phyloP scores from a whole-genome alignment of 2,329 filamentous ascomycete species.

The Dothiorella sarmentorum region DNA sequence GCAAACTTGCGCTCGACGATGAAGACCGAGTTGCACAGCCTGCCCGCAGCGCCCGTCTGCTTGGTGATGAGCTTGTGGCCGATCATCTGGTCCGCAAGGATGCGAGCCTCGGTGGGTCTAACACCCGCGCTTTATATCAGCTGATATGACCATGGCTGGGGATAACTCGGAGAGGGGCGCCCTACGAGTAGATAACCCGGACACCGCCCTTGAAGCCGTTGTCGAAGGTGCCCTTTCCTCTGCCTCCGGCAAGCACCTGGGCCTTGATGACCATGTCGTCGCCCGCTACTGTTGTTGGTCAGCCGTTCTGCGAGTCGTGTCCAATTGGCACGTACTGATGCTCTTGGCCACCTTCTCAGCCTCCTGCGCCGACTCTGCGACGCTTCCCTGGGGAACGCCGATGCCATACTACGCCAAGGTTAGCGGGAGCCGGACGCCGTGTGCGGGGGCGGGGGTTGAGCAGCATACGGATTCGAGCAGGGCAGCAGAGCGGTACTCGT shows the following conservation, averaged over 20 bases:
- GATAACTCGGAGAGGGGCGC: slow-evolving; percentile 3
- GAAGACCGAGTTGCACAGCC: slow-evolving; percentile 95
- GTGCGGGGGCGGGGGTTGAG: slow-evolving; percentile 20
- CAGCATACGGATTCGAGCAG: slow-evolving; percentile 66
- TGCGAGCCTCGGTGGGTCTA: slow-evolving; percentile 83
- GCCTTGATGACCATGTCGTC: slow-evolving; percentile 99
- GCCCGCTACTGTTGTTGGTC: slow-evolving; percentile 46
- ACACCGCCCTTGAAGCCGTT: slow-evolving; percentile 99
- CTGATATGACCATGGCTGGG: slow-evolving; percentile 14
- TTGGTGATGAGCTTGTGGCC: slow-evolving; percentile 99
- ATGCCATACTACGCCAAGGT: slow-evolving; percentile 72
- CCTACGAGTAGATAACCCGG: slow-evolving; percentile 92
- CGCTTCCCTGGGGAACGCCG: slow-evolving; percentile 83
- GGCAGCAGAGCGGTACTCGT: slow-evolving; percentile 96
- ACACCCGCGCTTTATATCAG: neutral
- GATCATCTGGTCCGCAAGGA: slow-evolving; percentile 99
- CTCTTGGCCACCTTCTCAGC: slow-evolving; percentile 87
- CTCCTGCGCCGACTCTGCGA: slow-evolving; percentile 78
- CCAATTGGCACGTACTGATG: slow-evolving; percentile 59
- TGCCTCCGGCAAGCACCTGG: slow-evolving; percentile 94
- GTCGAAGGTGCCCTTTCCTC: slow-evolving; percentile 96
- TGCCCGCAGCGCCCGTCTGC: slow-evolving; percentile 91
- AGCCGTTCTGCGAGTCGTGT: neutral
- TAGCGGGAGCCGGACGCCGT: slow-evolving; percentile 3
- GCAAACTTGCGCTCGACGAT: slow-evolving; percentile 99